These are phyloP conservation scores for Penicillium sp. DNA, from an alignment of 2,329 filamentous ascomycete species.

Conservation along the genomic window DNA sequence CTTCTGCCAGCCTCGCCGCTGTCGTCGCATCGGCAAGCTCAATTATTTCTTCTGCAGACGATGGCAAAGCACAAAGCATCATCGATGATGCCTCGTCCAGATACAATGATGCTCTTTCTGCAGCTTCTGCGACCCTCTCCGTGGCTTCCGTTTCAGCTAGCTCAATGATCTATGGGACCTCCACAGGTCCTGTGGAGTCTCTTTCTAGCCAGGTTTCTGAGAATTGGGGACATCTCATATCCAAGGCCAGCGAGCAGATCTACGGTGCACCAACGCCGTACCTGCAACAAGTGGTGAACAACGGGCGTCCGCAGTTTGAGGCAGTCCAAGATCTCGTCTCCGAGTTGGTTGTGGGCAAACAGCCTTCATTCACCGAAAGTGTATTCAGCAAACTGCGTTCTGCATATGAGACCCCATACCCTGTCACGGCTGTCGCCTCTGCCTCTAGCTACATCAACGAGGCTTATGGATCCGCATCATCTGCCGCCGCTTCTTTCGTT, in stretches of 20 bases:
- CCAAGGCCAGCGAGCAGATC: slow-evolving; percentile 63
- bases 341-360: slow-evolving; percentile 71
- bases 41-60: slow-evolving; percentile 32
- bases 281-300: slow-evolving; percentile 60
- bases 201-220: slow-evolving; percentile 55
- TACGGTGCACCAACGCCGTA: slow-evolving; percentile 65
- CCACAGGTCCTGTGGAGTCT: slow-evolving; percentile 44
- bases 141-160: slow-evolving; percentile 42
- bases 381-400: slow-evolving; percentile 68
- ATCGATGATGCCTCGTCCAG: slow-evolving; percentile 44
- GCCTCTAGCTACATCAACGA: slow-evolving; percentile 53
- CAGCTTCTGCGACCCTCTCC: slow-evolving; percentile 43
- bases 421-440: slow-evolving; percentile 40
- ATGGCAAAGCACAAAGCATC: slow-evolving; percentile 38
- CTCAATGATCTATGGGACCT: slow-evolving; percentile 45
- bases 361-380: slow-evolving; percentile 76
- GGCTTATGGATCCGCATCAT: slow-evolving; percentile 43
- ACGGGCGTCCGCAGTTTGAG: slow-evolving; percentile 62
- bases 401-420: slow-evolving; percentile 64
- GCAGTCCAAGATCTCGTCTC: slow-evolving; percentile 69
- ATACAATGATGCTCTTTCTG: slow-evolving; percentile 45
- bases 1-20: slow-evolving; percentile 42
- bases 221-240: slow-evolving; percentile 62
- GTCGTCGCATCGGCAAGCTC: slow-evolving; percentile 42
- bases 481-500: slow-evolving; percentile 34